Percentiles rank a stretch among this genome's conserved stretches.
Conservation (phyloP, 345 rosid species). For the Rhodamnia rubescens region DNA sequence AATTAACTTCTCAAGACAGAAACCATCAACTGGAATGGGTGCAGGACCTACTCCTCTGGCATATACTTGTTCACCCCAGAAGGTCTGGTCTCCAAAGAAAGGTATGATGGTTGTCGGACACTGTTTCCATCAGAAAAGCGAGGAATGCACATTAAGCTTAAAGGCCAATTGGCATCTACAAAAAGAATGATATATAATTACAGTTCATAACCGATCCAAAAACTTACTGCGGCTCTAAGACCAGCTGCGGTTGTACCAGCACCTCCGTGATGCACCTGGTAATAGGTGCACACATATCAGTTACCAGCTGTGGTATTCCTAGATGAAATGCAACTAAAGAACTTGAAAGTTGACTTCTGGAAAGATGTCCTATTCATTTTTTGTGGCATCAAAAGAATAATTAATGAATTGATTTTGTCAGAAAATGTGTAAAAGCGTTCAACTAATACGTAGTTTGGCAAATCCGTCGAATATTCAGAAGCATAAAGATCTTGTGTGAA, state of each 20-base stretch:
- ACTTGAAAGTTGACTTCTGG: background rate
- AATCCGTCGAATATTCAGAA: background rate
- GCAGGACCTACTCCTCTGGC: constrained; percentile 45
- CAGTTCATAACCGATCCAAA: background rate
- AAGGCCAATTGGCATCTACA: background rate
- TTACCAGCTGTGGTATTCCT: background rate
- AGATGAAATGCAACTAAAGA: background rate
- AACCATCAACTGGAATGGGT: constrained; percentile 38
- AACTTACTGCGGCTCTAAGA: constrained; percentile 48
- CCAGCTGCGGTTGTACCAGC: constrained; percentile 64
- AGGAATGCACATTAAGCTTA: background rate
- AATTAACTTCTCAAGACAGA: constrained; percentile 35
- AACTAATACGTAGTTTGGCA: background rate
- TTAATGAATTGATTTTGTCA: background rate
- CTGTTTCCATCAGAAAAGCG: constrained; percentile 3
- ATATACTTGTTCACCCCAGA: constrained; percentile 52
- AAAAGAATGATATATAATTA: background rate
- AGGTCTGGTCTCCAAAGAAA: constrained; percentile 57
- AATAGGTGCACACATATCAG: background rate
- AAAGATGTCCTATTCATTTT: background rate
- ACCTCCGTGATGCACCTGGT: constrained; percentile 49
- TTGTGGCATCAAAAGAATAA: background rate
- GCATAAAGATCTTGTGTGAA: background rate
- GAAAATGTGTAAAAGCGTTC: background rate
- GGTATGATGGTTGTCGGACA: constrained; percentile 53